Conservation (phyloP, 1,139 yeast species). For the Sugiyamaella novakii region DNA sequence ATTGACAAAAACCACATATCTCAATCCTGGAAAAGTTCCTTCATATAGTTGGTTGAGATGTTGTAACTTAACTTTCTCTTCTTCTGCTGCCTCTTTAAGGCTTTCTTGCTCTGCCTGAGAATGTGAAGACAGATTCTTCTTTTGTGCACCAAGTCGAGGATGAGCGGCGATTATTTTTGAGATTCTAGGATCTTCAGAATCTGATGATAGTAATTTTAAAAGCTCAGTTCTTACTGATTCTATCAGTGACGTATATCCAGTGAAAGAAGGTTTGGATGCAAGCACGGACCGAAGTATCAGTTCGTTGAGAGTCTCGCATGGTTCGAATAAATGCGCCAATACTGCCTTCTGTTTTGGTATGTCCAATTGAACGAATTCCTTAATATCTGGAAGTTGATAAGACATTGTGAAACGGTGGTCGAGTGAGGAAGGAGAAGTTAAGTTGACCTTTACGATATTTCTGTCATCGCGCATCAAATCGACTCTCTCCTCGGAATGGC, state of each 20-base stretch:
- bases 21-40: slow-evolving; percentile 69
- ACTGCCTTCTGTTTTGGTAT: slow-evolving; percentile 40
- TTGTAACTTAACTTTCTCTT: slow-evolving; percentile 52
- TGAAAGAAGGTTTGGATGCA: neutral
- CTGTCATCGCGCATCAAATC: too few relatives aligned
- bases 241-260: slow-evolving; percentile 52
- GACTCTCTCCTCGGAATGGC: too few relatives aligned
- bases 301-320: slow-evolving; percentile 56
- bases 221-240: slow-evolving; percentile 51
- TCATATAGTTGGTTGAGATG: slow-evolving; percentile 67
- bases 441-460: too few relatives aligned
- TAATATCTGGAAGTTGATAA: slow-evolving; percentile 29
- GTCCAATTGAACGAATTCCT: slow-evolving; percentile 29
- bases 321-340: slow-evolving; percentile 65
- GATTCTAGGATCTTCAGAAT: slow-evolving; percentile 36
- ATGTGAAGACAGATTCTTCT: slow-evolving; percentile 55
- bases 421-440: too few relatives aligned
- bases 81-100: slow-evolving; percentile 50
- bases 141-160: slow-evolving; percentile 76
- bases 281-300: slow-evolving; percentile 46
- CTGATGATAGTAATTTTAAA: slow-evolving; percentile 38
- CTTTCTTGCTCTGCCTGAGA: slow-evolving; percentile 73
- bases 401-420: slow-evolving; percentile 16
- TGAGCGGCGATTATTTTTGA: slow-evolving; percentile 66
- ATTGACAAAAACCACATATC: slow-evolving; percentile 90